Conservation (phyloP, 2,329 filamentous ascomycete species). For the Escovopsis sp. region DNA sequence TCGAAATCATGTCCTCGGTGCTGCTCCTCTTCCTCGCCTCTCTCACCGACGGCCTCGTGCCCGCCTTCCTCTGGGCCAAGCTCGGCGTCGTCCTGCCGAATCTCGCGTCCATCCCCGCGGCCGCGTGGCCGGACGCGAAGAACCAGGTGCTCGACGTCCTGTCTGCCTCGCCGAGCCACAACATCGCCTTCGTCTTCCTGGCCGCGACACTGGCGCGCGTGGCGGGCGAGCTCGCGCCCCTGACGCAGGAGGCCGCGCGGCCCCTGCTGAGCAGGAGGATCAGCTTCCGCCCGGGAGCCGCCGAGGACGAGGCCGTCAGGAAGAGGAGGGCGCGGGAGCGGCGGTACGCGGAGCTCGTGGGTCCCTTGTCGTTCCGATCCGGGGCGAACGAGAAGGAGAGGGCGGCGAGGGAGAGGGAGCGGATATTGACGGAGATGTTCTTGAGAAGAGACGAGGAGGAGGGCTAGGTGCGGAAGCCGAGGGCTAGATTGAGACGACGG, state of each 20-base stretch:
- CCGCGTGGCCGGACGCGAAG: slow-evolving; percentile 28
- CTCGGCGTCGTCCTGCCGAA: slow-evolving; percentile 45
- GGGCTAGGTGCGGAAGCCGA: slow-evolving; percentile 13
- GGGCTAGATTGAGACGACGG: slow-evolving; percentile 2
- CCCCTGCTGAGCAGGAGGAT: slow-evolving; percentile 27
- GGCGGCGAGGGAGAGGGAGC: slow-evolving; percentile 47
- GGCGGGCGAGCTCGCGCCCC: slow-evolving; percentile 31
- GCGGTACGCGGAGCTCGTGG: slow-evolving; percentile 51
- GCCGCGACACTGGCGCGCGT: slow-evolving; percentile 55
- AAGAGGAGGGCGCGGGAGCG: slow-evolving; percentile 45
- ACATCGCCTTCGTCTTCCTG: slow-evolving; percentile 79
- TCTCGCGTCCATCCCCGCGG: slow-evolving; percentile 12
- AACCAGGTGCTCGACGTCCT: slow-evolving; percentile 56
- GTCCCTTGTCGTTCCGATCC: slow-evolving; percentile 43
- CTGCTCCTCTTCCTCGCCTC: slow-evolving; percentile 61
- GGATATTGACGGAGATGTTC: slow-evolving; percentile 57
- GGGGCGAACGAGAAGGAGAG: slow-evolving; percentile 37
- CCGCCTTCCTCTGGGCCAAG: slow-evolving; percentile 52
- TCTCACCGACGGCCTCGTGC: slow-evolving; percentile 67
- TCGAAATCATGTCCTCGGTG: slow-evolving; percentile 60
- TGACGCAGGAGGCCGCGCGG: slow-evolving; percentile 16
- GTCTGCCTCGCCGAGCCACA: slow-evolving; percentile 57
- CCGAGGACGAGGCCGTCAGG: slow-evolving; percentile 15
- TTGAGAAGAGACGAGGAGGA: slow-evolving; percentile 17
- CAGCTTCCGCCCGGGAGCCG: slow-evolving; percentile 26